Evolutionary conservation across 352 stramenopile species (phyloP), one percentile per base, ranked within the genome.

Genomic region (Phytopythium aichiense): DNA sequence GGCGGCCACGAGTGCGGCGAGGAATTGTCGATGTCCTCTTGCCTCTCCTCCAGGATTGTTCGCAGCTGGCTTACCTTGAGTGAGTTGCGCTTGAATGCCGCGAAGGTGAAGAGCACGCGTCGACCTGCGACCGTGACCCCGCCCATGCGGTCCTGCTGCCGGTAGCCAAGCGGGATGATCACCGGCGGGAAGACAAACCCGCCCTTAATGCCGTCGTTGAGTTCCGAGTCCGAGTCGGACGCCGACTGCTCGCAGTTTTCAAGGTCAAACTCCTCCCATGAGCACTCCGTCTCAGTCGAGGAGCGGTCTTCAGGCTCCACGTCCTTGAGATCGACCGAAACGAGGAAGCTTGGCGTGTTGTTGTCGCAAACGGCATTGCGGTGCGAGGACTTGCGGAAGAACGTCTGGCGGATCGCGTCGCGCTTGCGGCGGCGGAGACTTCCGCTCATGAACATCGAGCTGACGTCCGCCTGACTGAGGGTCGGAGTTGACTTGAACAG

Each of bases 31-130:
- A 37, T 1, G n/a, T 49, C 53, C 12, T 28, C 8, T 43, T 12
- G 13, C 4, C 5, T 2, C 55, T 64, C n/a, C 60, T 87, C 77
- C 0, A 66, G 61, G 46, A 89, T 70, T 0, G 55, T 45, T 33
- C 74, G 68, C 28, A 88, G 71, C 16, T 76, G 68, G 18, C 66
- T 57, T 20, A 72, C 28, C 60, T 77, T 63, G 60, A 77, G 72
- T 53, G 77, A 67, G 54, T 77, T 73, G 22, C 80, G 76, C 62
- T 87, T 87, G 63, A 87, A 89, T 0, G 66, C 78, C 13, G 69
- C 68, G 50, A 75, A 77, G n/a, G 77, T 89, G 59, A 85, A 89
- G 0, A 87, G 55, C 51, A 89, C 70, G 23, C 74, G 65, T 11
- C 58, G 66, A 0, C 77, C 77, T 6, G 72, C 74, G 40, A 89